phyloP scores from a whole-genome alignment of 768 basidiomycete species.

The Serendipita vermifera region DNA sequence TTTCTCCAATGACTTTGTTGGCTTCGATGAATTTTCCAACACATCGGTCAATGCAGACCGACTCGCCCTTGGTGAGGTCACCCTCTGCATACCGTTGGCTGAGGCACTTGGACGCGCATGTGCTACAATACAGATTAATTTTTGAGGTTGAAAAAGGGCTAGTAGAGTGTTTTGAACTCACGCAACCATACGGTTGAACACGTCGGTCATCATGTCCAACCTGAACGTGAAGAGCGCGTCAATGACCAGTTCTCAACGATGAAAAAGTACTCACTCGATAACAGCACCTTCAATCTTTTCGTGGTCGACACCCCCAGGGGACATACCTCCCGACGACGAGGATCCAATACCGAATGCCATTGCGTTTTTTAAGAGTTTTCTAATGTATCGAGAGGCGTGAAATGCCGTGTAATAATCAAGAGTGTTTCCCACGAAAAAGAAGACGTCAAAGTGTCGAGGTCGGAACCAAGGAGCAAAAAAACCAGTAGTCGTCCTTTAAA shows the following conservation, averaged over 20 bases:
- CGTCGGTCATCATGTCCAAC: constrained; percentile 92
- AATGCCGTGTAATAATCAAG: too few species aligned
- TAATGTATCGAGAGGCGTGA: neutral
- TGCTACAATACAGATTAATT: constrained; percentile 39
- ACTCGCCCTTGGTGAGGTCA: constrained; percentile 95
- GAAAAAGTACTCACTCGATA: neutral
- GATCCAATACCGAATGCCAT: constrained; percentile 8
- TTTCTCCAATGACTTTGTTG: constrained; percentile 95
- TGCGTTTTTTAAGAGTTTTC: constrained; percentile 12
- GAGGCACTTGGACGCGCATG: constrained; percentile 92
- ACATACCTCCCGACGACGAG: neutral
- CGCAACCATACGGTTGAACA: constrained; percentile 84
- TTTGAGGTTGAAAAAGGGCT: constrained; percentile 16
- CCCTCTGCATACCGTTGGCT: constrained; percentile 74
- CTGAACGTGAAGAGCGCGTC: constrained; percentile 28
- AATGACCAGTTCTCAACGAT: neutral
- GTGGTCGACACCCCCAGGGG: neutral
- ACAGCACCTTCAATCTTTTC: neutral
- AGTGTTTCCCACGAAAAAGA: too few species aligned
- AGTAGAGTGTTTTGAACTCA: constrained; percentile 23
- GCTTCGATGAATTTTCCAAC: constrained; percentile 94
- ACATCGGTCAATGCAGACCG: constrained; percentile 94
- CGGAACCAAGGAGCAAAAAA: neutral
- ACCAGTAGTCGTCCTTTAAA: neutral
- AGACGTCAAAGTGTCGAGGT: neutral